Evolutionary conservation across 176 grass and related monocot genomes (phyloP).

Genomic region (Ampelocalamus luodianensis): DNA sequence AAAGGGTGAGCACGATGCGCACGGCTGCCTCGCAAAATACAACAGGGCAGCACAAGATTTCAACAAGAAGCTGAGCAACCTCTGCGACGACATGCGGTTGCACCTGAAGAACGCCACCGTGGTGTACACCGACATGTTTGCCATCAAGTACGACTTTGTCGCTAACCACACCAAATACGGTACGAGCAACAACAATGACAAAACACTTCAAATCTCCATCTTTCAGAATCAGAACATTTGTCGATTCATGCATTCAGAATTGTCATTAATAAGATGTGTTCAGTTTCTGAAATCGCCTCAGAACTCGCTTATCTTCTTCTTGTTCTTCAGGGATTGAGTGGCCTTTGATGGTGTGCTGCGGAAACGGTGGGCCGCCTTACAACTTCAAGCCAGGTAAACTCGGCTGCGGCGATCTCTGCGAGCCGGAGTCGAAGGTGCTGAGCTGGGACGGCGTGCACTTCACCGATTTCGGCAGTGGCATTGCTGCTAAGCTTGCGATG

Average conservation of each 20-base stretch:
- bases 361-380: constrained; percentile 72
- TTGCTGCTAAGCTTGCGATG: constrained; percentile 43
- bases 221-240: not conserved
- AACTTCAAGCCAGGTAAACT: constrained; percentile 46
- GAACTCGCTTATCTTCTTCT: not conserved
- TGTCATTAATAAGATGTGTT: not conserved
- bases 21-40: constrained; percentile 62
- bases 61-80: constrained; percentile 63
- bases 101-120: constrained; percentile 64
- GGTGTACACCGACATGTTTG: constrained; percentile 83
- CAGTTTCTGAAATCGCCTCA: not conserved
- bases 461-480: constrained; percentile 56
- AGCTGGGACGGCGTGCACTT: constrained; percentile 67
- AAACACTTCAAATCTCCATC: not conserved
- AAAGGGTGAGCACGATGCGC: constrained; percentile 44
- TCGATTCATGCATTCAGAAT: constrained; percentile 3
- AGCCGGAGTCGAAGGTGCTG: constrained; percentile 47
- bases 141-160: constrained; percentile 85
- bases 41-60: constrained; percentile 64
- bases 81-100: constrained; percentile 56
- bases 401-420: constrained; percentile 49
- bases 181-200: constrained; percentile 11
- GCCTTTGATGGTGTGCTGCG: constrained; percentile 81
- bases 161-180: constrained; percentile 79
- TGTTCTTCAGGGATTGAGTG: constrained; percentile 61